Base-by-base conservation (phyloP, 805 yeast genomes). In the Wickerhamomyces queroliae region DNA sequence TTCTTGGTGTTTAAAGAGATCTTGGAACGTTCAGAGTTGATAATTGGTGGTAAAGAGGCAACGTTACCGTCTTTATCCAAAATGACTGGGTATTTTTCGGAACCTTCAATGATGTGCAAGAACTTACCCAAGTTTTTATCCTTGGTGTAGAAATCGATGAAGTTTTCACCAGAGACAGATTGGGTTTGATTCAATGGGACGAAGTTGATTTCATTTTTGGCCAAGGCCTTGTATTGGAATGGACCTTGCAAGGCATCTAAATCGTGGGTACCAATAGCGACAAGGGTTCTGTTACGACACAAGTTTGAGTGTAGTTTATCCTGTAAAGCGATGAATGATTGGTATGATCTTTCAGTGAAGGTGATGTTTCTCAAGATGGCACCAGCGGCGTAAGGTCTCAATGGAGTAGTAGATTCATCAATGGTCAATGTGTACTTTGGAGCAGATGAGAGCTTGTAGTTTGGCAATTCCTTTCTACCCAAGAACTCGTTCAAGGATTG, bases 221-320 rank as follows among this genome's bases (percentile, higher is more conserved):
- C 70, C 49, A 84, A 67, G 32, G 93, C 97, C 58, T 83, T 87
- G 69, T 88, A 93, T 40, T 87, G 77, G 68, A 93, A 88, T 43
- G 95, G 95, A 21, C 86, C 84, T 29, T 74, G 61, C 49, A 91
- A 66, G 35, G 83, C 77, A 61, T 87, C 95, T 46, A 83, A 72
- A 64, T 93, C 98, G 59, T 93, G 99, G 39, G 99, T 93, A 55
- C 99, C 99, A 74, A 91, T 89, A 37, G 99, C 98, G 41, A 93
- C 99, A 52, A 93, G 75, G 25, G 96, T 83, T 75, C 99, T 86
- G 66, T 91, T 86, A 72, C 99, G 91, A 66, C 99, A 91, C 57
- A 93, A 70, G 63, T 93, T 93, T 46, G 95, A 71, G 68, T 93
- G 99, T 50, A 93, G 73, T 65, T 93, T 93, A 64, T 93, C 99